These are phyloP conservation scores for Kazachstania taianensis DNA, from an alignment of 805 yeast species.

Conservation along the genomic window DNA sequence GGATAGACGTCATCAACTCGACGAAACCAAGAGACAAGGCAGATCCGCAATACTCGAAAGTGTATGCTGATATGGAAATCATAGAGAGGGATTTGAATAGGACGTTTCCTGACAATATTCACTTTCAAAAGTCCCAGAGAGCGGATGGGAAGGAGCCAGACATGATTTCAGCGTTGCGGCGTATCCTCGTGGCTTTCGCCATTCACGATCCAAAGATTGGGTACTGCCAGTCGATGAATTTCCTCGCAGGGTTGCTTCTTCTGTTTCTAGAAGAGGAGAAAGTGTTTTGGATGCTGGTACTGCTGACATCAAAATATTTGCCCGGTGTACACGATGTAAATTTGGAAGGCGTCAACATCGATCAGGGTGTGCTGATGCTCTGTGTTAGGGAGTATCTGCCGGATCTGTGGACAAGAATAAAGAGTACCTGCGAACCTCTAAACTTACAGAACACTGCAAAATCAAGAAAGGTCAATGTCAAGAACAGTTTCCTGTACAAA, in stretches of 20 bases:
- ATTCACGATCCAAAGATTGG: constrained; percentile 83
- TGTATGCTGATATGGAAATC: constrained; percentile 65
- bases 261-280: constrained; percentile 83
- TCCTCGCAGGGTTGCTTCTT: constrained; percentile 76
- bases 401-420: constrained; percentile 55
- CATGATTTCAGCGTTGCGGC: constrained; percentile 58
- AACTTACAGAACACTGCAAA: neutral
- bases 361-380: constrained; percentile 88
- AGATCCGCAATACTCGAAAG: constrained; percentile 33
- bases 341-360: constrained; percentile 88
- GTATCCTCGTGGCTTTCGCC: constrained; percentile 78
- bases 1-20: constrained; percentile 37
- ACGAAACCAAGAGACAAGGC: constrained; percentile 4
- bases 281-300: constrained; percentile 93
- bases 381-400: constrained; percentile 81
- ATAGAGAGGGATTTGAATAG: constrained; percentile 90
- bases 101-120: constrained; percentile 87
- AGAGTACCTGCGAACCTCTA: constrained; percentile 13
- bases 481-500: constrained; percentile 48
- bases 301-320: constrained; percentile 71
- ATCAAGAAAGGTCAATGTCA: constrained; percentile 5
- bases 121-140: constrained; percentile 45
- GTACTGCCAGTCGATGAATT: constrained; percentile 91
- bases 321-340: constrained; percentile 89
- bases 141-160: constrained; percentile 41